Base-by-base conservation (phyloP, 2,329 filamentous ascomycete genomes). In the Scedosporium minutisporum region DNA sequence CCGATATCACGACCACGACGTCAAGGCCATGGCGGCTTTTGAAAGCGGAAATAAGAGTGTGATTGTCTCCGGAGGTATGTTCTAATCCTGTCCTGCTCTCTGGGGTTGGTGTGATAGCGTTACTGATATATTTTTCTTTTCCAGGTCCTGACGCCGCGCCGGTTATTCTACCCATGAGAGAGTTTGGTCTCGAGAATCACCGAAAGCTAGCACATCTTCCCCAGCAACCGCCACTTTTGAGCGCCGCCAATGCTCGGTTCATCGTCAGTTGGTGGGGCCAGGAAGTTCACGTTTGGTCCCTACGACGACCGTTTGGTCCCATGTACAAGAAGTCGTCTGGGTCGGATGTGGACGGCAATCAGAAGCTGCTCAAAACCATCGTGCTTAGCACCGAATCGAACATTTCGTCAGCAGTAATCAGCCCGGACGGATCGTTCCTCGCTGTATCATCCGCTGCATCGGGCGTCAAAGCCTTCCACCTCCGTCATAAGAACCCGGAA, bases 261-360 rank as follows among this genome's bases (percentile, higher is more conserved):
- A 77, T 99, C 27, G 84, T 95, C 69, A 91, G 90, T 72, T 97
- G 92, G 90, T 97, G 93, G 91, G 90, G 93, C 66, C 83, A 89
- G 63, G 90, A 96, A 72, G 80, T 97, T 58, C 87, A 89, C 67
- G 83, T 99, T 65, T 99, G 93, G 92, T 83, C 78, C 46, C 86
- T 16, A 76, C 71, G 58, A 76, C 75, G 64, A 74, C 80, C 4
- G 14, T 46, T 61, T n/a, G 59, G 33, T 42, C 42, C 59, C 14
- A 23, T 61, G 23, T 38, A 74, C 16, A 74, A 74, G 33, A 76
- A 81, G 48, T 73, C 85, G 25, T 72, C 80, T 55, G 72, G 77
- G 53, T 68, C 69, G 21, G 69, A 72, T n/a, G 75, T 75, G 48
- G 75, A 74, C 9, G 75, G 79, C 65, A 85, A 81, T 72, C 82